Evolutionary conservation across 148 eudicot species (phyloP).

Genomic region (Salicornia ramosissima): DNA sequence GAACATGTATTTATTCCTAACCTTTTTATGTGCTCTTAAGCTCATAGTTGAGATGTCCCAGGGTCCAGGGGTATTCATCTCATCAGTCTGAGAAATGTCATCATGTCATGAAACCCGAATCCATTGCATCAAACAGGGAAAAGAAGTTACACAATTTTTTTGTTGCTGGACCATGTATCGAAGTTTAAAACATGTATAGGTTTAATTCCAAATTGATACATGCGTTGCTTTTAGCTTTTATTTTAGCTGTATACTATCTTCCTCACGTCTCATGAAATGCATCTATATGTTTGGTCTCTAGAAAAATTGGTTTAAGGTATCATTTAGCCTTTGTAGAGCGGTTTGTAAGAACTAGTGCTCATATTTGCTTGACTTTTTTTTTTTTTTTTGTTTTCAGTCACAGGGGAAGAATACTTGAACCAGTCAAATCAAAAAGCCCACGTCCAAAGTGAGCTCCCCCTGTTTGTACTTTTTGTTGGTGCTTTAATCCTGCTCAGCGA

Average conservation of each 20-base stretch:
- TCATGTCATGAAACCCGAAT: background rate
- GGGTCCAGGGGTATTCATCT: background rate
- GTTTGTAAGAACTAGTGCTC: background rate
- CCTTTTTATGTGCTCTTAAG: too few species aligned
- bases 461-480: background rate
- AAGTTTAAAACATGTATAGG: background rate
- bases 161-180: background rate
- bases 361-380: background rate
- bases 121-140: background rate
- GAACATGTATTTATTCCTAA: too few species aligned
- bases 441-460: slow-evolving; percentile 33
- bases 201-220: background rate
- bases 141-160: background rate
- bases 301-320: background rate
- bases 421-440: slow-evolving; percentile 42
- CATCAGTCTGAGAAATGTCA: background rate
- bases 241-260: background rate
- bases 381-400: slow-evolving; percentile 18
- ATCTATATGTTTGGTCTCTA: background rate
- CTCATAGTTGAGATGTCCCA: too few species aligned
- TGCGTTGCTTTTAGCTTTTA: background rate
- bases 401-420: slow-evolving; percentile 37
- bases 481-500: background rate
- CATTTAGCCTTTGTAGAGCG: background rate
- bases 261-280: background rate